Evolutionary conservation across 2,329 filamentous ascomycete genomes (phyloP).

Genomic region (Pestalotiopsis sp.): DNA sequence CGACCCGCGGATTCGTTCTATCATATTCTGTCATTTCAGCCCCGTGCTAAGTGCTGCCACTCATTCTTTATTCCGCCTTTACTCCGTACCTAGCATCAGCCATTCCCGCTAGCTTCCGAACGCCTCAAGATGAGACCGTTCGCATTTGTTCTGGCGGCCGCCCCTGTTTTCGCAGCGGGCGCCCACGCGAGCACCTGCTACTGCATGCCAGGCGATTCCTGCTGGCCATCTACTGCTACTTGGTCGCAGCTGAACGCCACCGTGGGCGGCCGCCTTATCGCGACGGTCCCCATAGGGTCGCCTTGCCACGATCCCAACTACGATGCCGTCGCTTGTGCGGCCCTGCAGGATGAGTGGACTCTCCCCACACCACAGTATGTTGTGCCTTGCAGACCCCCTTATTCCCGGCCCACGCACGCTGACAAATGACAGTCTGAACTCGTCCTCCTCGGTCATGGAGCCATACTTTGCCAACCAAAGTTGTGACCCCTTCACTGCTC

Average conservation of each 20-base stretch:
- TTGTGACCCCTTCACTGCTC: constrained; percentile 16
- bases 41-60: neutral
- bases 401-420: neutral
- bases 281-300: constrained; percentile 13
- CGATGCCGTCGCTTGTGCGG: constrained; percentile 12
- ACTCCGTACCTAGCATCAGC: neutral
- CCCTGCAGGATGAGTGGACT: constrained; percentile 11
- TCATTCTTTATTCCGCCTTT: neutral
- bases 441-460: constrained; percentile 17
- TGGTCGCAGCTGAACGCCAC: constrained; percentile 12
- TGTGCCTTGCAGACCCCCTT: neutral
- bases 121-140: neutral
- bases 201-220: constrained; percentile 8
- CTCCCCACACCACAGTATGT: constrained; percentile 10
- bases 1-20: neutral
- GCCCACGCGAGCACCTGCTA: constrained; percentile 9
- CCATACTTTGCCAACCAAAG: constrained; percentile 19
- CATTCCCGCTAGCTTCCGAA: neutral
- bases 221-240: constrained; percentile 6
- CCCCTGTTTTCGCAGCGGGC: neutral
- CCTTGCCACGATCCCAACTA: constrained; percentile 13
- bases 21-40: neutral
- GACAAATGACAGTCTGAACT: constrained; percentile 12
- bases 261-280: constrained; percentile 12
- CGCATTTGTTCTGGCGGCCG: neutral